A percentile compares a stretch with the other conserved stretches of the same genome.
Evolutionary conservation across 176 grass and related monocot genomes (phyloP).

Genomic region (Thalia dealbata): DNA sequence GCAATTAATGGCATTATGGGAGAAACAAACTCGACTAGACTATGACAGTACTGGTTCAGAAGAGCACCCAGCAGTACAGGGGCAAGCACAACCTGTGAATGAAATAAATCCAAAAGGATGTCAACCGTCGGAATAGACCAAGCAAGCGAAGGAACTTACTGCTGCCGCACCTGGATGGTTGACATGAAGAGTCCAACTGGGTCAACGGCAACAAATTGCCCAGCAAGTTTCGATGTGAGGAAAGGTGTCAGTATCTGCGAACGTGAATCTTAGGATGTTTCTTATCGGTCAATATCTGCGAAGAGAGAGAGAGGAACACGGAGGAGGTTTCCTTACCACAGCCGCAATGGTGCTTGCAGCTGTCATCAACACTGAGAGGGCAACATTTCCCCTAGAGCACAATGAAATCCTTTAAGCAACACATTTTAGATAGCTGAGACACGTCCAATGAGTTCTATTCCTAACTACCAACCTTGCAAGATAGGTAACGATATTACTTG

Average conservation of each 20-base stretch:
- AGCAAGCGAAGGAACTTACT: background rate
- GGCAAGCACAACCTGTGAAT: conserved; percentile 79
- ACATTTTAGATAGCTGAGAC: too few species aligned
- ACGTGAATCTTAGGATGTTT: background rate
- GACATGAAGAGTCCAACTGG: conserved; percentile 73
- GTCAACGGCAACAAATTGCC: conserved; percentile 83
- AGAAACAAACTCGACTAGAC: conserved; percentile 53
- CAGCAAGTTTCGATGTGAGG: conserved; percentile 78
- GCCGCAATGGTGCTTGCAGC: conserved; percentile 76
- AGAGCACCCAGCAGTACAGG: conserved; percentile 71
- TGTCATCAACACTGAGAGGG: conserved; percentile 91
- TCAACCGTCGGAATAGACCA: background rate
- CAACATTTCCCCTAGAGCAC: conserved; percentile 70
- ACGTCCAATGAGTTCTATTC: background rate
- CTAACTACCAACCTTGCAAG: conserved; percentile 49
- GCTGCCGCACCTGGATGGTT: conserved; percentile 53
- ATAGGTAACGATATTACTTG: conserved; percentile 94
- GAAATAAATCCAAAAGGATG: conserved; percentile 11
- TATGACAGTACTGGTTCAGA: conserved; percentile 79
- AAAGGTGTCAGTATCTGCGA: conserved; percentile 86
- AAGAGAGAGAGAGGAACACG: background rate
- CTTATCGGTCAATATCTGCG: background rate
- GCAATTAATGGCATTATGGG: conserved; percentile 82
- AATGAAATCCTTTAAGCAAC: conserved; percentile 1
- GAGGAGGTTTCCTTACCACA: conserved; percentile 41